Base-by-base conservation (phyloP, 2,329 filamentous ascomycete species). In the Neonectria ditissima region DNA sequence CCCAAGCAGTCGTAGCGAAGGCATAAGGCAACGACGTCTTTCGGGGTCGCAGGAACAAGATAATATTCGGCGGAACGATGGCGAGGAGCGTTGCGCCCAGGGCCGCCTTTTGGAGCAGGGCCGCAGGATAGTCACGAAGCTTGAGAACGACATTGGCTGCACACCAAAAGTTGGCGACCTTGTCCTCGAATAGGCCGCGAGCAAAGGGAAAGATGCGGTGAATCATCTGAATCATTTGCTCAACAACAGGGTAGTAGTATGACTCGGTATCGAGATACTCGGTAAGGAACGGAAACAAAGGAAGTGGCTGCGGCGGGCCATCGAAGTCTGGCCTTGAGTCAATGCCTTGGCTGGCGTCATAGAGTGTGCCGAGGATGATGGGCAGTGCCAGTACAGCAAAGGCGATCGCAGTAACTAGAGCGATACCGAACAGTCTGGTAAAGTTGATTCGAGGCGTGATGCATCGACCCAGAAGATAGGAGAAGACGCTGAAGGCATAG, bases 161-260 rank as follows among this genome's bases (percentile, higher is more conserved):
- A 76, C 96, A 99, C 96, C 96, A 99, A 74, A 97, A 91, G 76
- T 99, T 99, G 74, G 96, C 96, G 20, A 99, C 97, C 80, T 99
- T 99, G 82, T 98, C 96, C 80, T 99, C 97, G 74, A 98, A 99
- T 7, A 99, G 82, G 4, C 96, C 96, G n/a, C 96, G 89, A 1
- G 94, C 89, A 75, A 99, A 97, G 1, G 97, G 96, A 73, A 99
- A 98, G 61, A 98, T 87, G n/a, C 96, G 91, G 77, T 97, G 93
- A 11, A 97, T 80, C 71, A 94, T 87, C 79, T 99, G 97, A 0
- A 90, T 83, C 37, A 97, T 73, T 77, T 97, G 94, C 74, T 96
- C 88, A 5, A 94, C 74, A 13, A 92, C 78, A 1, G 93, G 90
- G 74, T 93, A 96, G 73, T 93, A 90, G 75, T 87, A 84, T 2